Conservation (phyloP, 2,329 filamentous ascomycete species). For the Aspergillus unguis region DNA sequence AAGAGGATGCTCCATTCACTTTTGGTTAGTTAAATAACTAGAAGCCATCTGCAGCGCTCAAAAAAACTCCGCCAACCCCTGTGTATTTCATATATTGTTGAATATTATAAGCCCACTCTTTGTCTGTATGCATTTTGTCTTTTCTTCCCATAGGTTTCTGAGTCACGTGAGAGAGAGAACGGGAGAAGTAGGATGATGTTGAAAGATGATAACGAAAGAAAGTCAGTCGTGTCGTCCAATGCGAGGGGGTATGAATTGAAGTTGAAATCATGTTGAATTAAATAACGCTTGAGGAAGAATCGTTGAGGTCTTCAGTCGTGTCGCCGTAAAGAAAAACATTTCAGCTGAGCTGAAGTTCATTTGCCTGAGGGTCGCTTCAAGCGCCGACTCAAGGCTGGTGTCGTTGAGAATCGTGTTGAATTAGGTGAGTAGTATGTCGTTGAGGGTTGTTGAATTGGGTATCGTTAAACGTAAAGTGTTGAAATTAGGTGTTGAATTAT, state of each 20-base stretch:
- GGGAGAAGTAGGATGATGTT: slow-evolving; percentile 5
- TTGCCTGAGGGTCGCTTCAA: slow-evolving; percentile 12
- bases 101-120: slow-evolving; percentile 17
- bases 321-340: slow-evolving; percentile 39
- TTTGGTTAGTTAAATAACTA: slow-evolving; percentile 9
- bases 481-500: slow-evolving; percentile 23
- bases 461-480: too few species aligned
- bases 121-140: slow-evolving; percentile 4
- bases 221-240: slow-evolving; percentile 11
- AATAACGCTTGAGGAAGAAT: slow-evolving; percentile 38
- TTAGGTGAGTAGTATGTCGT: slow-evolving; percentile 18
- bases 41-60: slow-evolving; percentile 6
- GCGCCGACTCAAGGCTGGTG: slow-evolving; percentile 17
- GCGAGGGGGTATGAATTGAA: slow-evolving; percentile 34
- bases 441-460: slow-evolving; percentile 28
- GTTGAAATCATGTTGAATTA: slow-evolving; percentile 35
- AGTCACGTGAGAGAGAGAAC: not conserved
- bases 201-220: slow-evolving; percentile 16
- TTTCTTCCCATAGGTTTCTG: slow-evolving; percentile 1
- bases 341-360: slow-evolving; percentile 1
- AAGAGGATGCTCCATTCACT: slow-evolving; percentile 22
- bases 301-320: slow-evolving; percentile 42
- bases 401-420: slow-evolving; percentile 41
- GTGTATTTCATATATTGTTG: slow-evolving; percentile 18
- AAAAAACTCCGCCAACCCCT: slow-evolving; percentile 22